Evolutionary conservation across 2,329 filamentous ascomycete species (phyloP).

Genomic region (Fusarium sp.): DNA sequence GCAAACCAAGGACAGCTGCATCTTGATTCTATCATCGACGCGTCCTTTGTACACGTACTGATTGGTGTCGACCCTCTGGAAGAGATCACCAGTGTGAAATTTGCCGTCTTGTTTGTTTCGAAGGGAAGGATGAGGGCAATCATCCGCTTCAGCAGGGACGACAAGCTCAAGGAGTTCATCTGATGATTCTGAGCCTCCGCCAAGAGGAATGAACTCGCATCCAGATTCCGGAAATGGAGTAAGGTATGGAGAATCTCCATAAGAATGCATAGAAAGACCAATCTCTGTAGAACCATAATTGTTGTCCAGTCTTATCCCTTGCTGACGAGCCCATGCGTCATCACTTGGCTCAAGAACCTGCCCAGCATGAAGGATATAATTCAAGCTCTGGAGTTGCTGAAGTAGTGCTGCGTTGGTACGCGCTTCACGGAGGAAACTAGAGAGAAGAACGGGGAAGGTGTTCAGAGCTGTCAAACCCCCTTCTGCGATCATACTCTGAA

Average conservation of each 20-base stretch:
- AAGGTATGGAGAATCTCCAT: neutral
- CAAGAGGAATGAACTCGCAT: neutral
- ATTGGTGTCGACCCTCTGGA: neutral
- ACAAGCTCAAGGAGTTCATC: neutral
- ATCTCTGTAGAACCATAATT: conserved; percentile 10
- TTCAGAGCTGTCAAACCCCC: neutral
- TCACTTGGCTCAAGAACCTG: neutral
- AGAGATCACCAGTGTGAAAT: conserved; percentile 8
- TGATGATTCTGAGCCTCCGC: fast-evolving
- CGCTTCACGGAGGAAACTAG: neutral
- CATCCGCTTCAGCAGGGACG: neutral
- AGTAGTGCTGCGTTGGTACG: fast-evolving
- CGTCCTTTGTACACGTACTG: conserved; percentile 5
- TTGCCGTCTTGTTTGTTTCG: neutral
- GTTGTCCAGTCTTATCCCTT: neutral
- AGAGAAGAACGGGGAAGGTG: neutral
- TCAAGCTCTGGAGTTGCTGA: neutral
- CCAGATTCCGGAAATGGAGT: neutral
- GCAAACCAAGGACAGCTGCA: neutral
- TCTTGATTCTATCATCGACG: conserved; percentile 15
- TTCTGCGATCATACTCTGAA: conserved; percentile 4
- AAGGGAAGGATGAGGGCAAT: conserved; percentile 1
- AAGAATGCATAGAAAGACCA: neutral
- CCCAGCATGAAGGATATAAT: neutral
- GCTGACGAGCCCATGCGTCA: neutral